Evolutionary conservation across 2,329 filamentous ascomycete genomes (phyloP).

Genomic region (Xylariaceae sp.): DNA sequence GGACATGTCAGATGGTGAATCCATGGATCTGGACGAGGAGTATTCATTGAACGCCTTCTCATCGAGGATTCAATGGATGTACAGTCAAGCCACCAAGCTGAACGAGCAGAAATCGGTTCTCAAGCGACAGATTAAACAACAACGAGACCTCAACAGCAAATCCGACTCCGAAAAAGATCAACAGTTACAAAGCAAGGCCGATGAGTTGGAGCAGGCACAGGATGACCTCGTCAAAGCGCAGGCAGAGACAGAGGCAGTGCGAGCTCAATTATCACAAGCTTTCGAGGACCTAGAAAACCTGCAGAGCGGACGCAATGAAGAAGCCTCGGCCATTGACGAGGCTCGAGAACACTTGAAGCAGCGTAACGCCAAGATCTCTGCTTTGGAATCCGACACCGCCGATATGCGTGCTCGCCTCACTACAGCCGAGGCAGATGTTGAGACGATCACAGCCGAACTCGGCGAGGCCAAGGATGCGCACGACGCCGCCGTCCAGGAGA

Average conservation of each 20-base stretch:
- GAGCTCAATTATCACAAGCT: constrained; percentile 47
- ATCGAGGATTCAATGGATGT: constrained; percentile 73
- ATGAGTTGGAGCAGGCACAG: constrained; percentile 49
- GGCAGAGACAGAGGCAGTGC: constrained; percentile 35
- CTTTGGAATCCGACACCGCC: constrained; percentile 40
- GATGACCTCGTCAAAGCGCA: constrained; percentile 28
- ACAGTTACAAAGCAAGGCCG: constrained; percentile 55
- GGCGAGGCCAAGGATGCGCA: constrained; percentile 30
- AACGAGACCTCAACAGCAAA: constrained; percentile 86
- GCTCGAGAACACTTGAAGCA: constrained; percentile 39
- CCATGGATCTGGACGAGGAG: constrained; percentile 51
- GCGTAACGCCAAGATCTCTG: constrained; percentile 40
- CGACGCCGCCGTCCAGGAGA: constrained; percentile 26
- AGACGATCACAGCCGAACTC: constrained; percentile 36
- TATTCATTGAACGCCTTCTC: constrained; percentile 76
- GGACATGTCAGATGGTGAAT: constrained; percentile 59
- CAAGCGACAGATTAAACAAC: constrained; percentile 89
- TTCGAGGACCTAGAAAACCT: constrained; percentile 45
- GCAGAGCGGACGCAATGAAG: constrained; percentile 31
- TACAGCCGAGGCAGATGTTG: constrained; percentile 36
- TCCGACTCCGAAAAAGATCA: constrained; percentile 69
- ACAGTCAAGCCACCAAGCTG: constrained; percentile 69
- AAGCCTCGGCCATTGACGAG: constrained; percentile 34
- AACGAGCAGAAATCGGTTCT: constrained; percentile 87
- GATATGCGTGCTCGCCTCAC: constrained; percentile 37